Conservation (phyloP, 345 rosid species). For the Hibiscus syriacus region DNA sequence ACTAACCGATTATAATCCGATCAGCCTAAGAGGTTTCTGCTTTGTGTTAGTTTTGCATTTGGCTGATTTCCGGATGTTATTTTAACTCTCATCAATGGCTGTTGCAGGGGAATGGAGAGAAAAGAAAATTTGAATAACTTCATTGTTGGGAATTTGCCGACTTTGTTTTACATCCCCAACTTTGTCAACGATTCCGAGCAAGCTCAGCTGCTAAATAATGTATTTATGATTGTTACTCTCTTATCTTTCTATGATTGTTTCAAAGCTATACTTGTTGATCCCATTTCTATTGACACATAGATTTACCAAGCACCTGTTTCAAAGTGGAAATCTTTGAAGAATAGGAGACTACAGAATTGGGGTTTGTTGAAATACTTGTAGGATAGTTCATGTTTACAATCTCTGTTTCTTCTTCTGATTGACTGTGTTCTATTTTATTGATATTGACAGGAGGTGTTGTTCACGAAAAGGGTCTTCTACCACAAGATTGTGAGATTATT, state of each 20-base stretch:
- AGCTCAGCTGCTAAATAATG: conserved; percentile 50
- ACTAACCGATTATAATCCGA: neutral
- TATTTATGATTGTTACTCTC: conserved; percentile 1
- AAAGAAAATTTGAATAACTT: conserved; percentile 30
- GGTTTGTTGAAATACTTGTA: conserved; percentile 32
- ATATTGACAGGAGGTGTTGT: conserved; percentile 76
- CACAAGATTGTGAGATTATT: conserved; percentile 49
- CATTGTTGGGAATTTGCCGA: conserved; percentile 54
- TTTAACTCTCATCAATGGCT: neutral
- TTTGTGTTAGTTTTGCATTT: neutral
- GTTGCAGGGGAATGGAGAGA: conserved; percentile 18
- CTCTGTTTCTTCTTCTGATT: neutral
- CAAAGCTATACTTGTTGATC: neutral
- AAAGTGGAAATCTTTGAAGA: conserved; percentile 83
- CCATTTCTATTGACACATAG: conserved; percentile 22
- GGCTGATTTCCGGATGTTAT: neutral
- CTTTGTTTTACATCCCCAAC: conserved; percentile 56
- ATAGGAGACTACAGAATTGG: conserved; percentile 88
- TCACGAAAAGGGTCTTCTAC: conserved; percentile 89
- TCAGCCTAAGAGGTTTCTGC: neutral
- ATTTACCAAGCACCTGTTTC: conserved; percentile 61
- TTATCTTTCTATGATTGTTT: neutral
- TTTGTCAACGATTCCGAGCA: conserved; percentile 56
- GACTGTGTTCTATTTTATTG: neutral
- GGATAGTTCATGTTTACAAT: conserved; percentile 3